Evolutionary conservation across 257 asterid genomes (phyloP).

Genomic region (Primulina eburnea): DNA sequence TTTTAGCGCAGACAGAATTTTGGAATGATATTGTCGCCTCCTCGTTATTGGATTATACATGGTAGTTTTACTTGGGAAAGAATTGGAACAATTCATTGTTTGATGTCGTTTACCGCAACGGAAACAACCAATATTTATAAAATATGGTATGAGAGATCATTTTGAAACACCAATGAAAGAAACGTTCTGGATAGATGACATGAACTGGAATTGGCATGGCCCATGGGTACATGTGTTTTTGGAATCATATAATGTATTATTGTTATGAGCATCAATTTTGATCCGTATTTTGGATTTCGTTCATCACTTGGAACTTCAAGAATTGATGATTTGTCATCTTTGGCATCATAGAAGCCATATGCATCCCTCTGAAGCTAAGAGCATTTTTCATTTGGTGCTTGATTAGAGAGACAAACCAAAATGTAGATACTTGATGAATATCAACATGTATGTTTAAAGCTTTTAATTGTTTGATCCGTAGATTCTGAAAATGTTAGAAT

Average conservation of each 20-base stretch:
- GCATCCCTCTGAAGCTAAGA: background rate
- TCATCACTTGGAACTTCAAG: background rate
- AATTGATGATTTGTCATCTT: background rate
- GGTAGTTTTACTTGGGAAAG: constrained; percentile 26
- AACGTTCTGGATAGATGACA: background rate
- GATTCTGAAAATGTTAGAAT: background rate
- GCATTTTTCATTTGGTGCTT: background rate
- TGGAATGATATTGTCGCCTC: constrained; percentile 24
- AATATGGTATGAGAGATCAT: background rate
- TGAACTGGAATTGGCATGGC: background rate
- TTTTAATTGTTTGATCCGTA: background rate
- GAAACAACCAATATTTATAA: background rate
- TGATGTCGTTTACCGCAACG: constrained; percentile 18
- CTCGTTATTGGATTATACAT: constrained; percentile 36
- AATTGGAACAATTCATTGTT: constrained; percentile 23
- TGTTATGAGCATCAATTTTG: background rate
- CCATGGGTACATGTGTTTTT: background rate
- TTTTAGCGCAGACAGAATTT: constrained; percentile 29
- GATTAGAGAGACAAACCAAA: background rate
- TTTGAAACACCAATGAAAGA: background rate
- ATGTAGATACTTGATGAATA: background rate
- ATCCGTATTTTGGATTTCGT: background rate
- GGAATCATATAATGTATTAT: background rate
- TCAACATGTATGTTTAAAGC: background rate
- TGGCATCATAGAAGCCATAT: background rate